A percentile compares a stretch with the other conserved stretches of the same genome.
phyloP scores from a whole-genome alignment of 345 rosid species.

The Brassica rapa region DNA sequence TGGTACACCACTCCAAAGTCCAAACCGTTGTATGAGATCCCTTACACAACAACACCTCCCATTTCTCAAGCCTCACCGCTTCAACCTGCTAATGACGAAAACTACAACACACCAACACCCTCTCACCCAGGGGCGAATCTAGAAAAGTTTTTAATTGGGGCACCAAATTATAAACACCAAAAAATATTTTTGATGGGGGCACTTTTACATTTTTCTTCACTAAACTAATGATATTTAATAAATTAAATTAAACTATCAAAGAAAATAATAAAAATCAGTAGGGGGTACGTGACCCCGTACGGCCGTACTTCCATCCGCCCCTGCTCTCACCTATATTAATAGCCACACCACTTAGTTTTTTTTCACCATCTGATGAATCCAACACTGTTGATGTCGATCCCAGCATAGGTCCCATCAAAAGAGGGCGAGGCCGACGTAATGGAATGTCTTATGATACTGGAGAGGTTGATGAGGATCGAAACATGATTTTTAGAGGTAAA shows the following conservation, averaged over 20 bases:
- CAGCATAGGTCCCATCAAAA: not conserved
- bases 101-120: not conserved
- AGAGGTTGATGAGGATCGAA: no score
- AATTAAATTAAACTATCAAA: no score
- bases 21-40: not conserved
- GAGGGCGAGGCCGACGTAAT: slow-evolving; percentile 6
- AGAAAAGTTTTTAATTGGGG: no score
- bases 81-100: not conserved
- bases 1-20: not conserved
- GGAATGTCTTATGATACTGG: no score
- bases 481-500: slow-evolving; percentile 17
- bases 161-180: not conserved
- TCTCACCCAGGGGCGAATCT: not conserved
- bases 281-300: not conserved
- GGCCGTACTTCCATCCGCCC: not conserved
- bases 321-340: not conserved
- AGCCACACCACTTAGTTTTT: not conserved
- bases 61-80: not conserved
- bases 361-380: not conserved
- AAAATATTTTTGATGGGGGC: not conserved
- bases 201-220: not conserved
- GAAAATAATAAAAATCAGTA: not conserved
- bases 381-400: not conserved
- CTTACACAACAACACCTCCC: not conserved
- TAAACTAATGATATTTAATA: no score